A percentile compares a stretch with the other conserved stretches of the same genome.
These are phyloP conservation scores for Parastagonospora avenae DNA, from an alignment of 2,329 filamentous ascomycete genomes.

Conservation along the genomic window DNA sequence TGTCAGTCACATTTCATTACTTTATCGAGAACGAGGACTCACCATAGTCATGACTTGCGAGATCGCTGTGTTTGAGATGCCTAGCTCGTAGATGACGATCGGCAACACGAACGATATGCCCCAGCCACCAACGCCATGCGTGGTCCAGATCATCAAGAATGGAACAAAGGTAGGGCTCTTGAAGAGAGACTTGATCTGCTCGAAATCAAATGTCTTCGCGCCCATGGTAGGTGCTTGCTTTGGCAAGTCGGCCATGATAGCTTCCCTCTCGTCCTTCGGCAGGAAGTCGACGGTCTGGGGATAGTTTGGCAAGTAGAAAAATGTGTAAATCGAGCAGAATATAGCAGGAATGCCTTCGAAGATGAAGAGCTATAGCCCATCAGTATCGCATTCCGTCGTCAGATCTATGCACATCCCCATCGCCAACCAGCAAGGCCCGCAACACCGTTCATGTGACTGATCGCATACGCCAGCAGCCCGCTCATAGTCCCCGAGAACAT, in stretches of 20 bases:
- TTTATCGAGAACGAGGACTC: constrained; percentile 7
- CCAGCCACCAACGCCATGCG: constrained; percentile 29
- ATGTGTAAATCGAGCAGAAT: constrained; percentile 18
- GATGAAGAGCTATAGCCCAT: constrained; percentile 21
- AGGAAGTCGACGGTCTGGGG: constrained; percentile 24
- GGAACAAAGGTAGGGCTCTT: constrained; percentile 24
- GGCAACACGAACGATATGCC: constrained; percentile 30
- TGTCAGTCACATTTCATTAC: background rate
- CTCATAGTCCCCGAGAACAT: constrained; percentile 63
- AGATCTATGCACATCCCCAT: constrained; percentile 24
- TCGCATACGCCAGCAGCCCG: constrained; percentile 61
- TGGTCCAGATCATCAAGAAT: constrained; percentile 32
- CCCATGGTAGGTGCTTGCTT: constrained; percentile 27
- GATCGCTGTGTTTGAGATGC: constrained; percentile 23
- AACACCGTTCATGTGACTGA: constrained; percentile 64
- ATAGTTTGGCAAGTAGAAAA: constrained; percentile 27
- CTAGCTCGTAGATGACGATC: constrained; percentile 27
- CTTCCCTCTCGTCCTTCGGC: constrained; percentile 19
- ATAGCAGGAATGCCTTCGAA: constrained; percentile 28
- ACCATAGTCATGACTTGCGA: constrained; percentile 31
- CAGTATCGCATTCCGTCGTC: background rate
- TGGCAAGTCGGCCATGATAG: constrained; percentile 21
- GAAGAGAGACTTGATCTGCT: constrained; percentile 21
- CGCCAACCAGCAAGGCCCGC: constrained; percentile 46
- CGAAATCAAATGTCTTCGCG: constrained; percentile 28